phyloP scores from a whole-genome alignment of 2,329 filamentous ascomycete genomes.

The Fusarium sp. region DNA sequence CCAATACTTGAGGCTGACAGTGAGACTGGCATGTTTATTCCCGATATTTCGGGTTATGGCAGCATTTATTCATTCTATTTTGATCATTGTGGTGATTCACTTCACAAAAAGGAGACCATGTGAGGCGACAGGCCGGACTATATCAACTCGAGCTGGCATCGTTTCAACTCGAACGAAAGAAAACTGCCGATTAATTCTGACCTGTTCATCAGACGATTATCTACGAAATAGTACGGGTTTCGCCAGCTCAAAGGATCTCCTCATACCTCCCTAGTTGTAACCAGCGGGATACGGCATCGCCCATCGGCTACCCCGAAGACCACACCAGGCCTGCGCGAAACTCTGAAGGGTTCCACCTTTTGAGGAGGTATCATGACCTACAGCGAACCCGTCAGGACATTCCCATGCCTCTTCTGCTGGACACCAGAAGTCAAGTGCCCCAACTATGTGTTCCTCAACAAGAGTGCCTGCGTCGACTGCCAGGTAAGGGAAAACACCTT shows the following conservation, averaged over 20 bases:
- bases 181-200: background rate
- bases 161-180: background rate
- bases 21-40: conserved; percentile 19
- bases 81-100: background rate
- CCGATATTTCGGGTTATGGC: conserved; percentile 1
- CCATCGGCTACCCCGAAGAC: background rate
- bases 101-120: background rate
- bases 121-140: background rate
- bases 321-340: background rate
- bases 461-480: conserved; percentile 41
- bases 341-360: conserved; percentile 3
- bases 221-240: background rate
- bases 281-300: background rate
- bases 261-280: background rate
- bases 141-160: background rate
- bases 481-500: conserved; percentile 29
- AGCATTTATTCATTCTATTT: conserved; percentile 1
- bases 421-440: conserved; percentile 41
- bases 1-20: conserved; percentile 28
- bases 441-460: conserved; percentile 42
- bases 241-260: background rate
- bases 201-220: background rate
- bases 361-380: conserved; percentile 27
- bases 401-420: conserved; percentile 39
- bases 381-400: conserved; percentile 33